phyloP scores from a whole-genome alignment of 2,329 filamentous ascomycete species.

The Curvularia spicifera region DNA sequence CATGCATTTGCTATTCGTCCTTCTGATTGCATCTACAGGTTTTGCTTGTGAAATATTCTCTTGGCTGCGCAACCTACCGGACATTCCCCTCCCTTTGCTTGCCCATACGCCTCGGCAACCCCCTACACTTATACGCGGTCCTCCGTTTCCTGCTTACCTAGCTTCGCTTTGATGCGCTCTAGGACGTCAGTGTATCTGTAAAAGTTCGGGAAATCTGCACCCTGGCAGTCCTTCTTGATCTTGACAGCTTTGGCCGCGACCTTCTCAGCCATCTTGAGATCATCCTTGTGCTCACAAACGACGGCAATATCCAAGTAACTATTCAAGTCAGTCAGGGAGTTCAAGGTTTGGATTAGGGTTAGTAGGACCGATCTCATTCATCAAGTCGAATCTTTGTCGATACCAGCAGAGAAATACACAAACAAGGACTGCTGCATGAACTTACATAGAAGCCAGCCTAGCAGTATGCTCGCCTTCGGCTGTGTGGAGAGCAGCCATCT shows the following conservation, averaged over 20 bases:
- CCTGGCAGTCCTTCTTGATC: conserved; percentile 38
- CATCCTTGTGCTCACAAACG: conserved; percentile 34
- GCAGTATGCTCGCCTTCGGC: conserved; percentile 35
- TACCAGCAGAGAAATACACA: not conserved
- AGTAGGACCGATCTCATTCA: not conserved
- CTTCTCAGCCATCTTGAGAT: conserved; percentile 28
- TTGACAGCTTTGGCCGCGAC: conserved; percentile 37
- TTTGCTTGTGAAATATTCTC: not conserved
- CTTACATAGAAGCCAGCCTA: conserved; percentile 38
- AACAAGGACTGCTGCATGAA: not conserved
- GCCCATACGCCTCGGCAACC: not conserved
- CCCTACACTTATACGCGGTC: not conserved
- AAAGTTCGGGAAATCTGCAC: conserved; percentile 36
- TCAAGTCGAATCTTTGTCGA: not conserved
- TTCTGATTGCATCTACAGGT: not conserved
- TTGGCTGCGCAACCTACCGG: not conserved
- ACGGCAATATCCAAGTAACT: conserved; percentile 46
- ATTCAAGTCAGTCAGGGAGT: conserved; percentile 5
- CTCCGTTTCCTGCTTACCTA: not conserved
- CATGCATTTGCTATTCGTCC: not conserved
- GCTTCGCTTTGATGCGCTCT: conserved; percentile 28
- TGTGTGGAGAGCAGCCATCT: conserved; percentile 38
- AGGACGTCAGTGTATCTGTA: conserved; percentile 31
- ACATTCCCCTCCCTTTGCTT: not conserved
- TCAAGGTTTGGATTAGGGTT: not conserved